Percentiles rank a stretch among this genome's conserved stretches.
Conservation (phyloP, 169 alveolate species). For the Cryptosporidium viatorum region DNA sequence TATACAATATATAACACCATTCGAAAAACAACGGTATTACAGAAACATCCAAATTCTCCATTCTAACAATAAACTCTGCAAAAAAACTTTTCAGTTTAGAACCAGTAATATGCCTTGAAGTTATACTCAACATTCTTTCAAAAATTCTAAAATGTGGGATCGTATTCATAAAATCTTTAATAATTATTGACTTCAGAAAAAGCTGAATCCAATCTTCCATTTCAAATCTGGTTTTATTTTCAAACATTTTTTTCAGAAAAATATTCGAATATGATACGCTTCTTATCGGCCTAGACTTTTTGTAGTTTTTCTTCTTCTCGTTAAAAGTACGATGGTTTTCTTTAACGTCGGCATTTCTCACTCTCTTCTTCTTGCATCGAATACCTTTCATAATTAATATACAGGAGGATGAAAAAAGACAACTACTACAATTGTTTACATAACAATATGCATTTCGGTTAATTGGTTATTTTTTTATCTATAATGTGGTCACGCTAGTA, state of each 20-base stretch:
- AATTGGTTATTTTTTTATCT: not conserved
- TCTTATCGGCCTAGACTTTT: not conserved
- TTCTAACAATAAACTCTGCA: conserved; percentile 11
- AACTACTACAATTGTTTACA: not conserved
- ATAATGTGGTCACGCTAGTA: conserved; percentile 12
- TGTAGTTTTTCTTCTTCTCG: not conserved
- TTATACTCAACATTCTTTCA: conserved; percentile 67
- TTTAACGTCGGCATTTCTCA: not conserved
- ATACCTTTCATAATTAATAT: not conserved
- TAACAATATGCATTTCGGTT: not conserved
- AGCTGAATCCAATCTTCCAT: conserved; percentile 47
- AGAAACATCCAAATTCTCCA: conserved; percentile 12
- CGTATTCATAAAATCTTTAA: conserved; percentile 21
- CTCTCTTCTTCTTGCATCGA: not conserved
- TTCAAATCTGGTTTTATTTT: not conserved
- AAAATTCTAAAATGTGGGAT: conserved; percentile 59
- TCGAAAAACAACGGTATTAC: conserved; percentile 59
- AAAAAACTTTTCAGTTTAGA: conserved; percentile 32
- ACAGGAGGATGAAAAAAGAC: not conserved
- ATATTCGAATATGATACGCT: not conserved
- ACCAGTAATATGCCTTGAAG: conserved; percentile 26
- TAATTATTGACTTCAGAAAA: conserved; percentile 12
- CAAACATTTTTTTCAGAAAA: conserved; percentile 54
- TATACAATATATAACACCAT: conserved; percentile 62
- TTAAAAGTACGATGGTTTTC: not conserved